Percentiles rank a stretch among this genome's conserved stretches.
Evolutionary conservation across 306 rosid species (phyloP).

Genomic region (Lathyrus oleraceus): DNA sequence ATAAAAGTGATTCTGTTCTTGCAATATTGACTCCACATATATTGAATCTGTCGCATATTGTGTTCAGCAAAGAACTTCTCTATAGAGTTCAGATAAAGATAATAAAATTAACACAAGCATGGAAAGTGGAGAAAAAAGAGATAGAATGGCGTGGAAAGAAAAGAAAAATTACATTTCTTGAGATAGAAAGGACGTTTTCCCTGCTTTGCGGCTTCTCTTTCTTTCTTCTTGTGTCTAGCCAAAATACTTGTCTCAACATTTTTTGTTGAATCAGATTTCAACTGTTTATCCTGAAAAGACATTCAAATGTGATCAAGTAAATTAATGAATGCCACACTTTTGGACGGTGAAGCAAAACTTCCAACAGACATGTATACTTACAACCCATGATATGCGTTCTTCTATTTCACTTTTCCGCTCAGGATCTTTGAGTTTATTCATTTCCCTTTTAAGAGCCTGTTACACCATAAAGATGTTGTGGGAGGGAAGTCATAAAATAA

Average conservation of each 20-base stretch:
- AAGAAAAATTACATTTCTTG: conserved; percentile 53
- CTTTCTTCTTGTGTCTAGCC: conserved; percentile 72
- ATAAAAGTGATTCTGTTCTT: background rate
- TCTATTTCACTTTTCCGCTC: conserved; percentile 51
- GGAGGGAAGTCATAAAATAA: conserved; percentile 26
- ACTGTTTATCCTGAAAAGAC: conserved; percentile 63
- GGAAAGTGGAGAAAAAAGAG: background rate
- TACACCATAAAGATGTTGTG: conserved; percentile 18
- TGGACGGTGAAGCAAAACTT: conserved; percentile 23
- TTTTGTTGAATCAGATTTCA: conserved; percentile 53
- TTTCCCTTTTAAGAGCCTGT: conserved; percentile 59
- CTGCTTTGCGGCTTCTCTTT: conserved; percentile 74
- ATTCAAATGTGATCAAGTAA: conserved; percentile 8
- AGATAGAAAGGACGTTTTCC: conserved; percentile 75
- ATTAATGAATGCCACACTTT: background rate
- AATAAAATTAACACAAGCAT: conserved; percentile 2
- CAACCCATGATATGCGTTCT: conserved; percentile 62
- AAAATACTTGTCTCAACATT: conserved; percentile 51
- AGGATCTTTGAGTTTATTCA: conserved; percentile 55
- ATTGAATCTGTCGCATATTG: background rate
- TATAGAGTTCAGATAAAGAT: background rate
- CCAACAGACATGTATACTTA: conserved; percentile 37
- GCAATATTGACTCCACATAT: conserved; percentile 1
- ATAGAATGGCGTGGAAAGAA: background rate
- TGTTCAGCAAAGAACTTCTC: background rate